These are phyloP conservation scores for Leccinum ochraceum DNA, from an alignment of 768 basidiomycete species.

Conservation along the genomic window DNA sequence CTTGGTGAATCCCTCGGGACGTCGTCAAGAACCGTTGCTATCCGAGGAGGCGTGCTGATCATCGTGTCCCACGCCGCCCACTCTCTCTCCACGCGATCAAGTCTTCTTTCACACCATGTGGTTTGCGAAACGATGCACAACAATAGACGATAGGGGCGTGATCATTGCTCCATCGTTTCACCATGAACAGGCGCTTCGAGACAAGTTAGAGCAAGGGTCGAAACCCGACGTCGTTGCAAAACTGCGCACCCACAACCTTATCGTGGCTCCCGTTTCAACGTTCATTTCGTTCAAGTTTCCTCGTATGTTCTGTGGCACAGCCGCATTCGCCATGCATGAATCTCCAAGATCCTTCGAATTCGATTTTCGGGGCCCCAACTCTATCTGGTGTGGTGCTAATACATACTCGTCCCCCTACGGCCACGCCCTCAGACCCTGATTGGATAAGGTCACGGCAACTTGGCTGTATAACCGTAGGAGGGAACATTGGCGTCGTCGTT, in stretches of 20 bases:
- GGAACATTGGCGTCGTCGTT: not conserved
- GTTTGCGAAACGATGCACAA: not conserved
- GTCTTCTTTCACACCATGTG: slow-evolving; percentile 3
- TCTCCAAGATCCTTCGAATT: not conserved
- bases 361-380: slow-evolving; percentile 3
- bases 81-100: not conserved
- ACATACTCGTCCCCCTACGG: slow-evolving; percentile 5
- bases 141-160: not conserved
- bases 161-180: not conserved
- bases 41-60: not conserved
- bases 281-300: not conserved
- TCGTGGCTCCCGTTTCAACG: not conserved
- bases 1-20: not conserved
- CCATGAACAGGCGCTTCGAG: not conserved
- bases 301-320: not conserved
- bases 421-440: not conserved
- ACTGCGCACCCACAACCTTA: not conserved
- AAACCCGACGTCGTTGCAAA: not conserved
- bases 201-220: not conserved
- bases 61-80: not conserved
- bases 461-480: slow-evolving; percentile 3
- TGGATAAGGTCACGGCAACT: slow-evolving; percentile 5
- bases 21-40: not conserved
- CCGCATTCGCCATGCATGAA: not conserved
- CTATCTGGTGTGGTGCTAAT: not conserved